These are phyloP conservation scores for Apiotrichum porosum DNA, from an alignment of 1,284 basidiomycete genomes.

Conservation along the genomic window DNA sequence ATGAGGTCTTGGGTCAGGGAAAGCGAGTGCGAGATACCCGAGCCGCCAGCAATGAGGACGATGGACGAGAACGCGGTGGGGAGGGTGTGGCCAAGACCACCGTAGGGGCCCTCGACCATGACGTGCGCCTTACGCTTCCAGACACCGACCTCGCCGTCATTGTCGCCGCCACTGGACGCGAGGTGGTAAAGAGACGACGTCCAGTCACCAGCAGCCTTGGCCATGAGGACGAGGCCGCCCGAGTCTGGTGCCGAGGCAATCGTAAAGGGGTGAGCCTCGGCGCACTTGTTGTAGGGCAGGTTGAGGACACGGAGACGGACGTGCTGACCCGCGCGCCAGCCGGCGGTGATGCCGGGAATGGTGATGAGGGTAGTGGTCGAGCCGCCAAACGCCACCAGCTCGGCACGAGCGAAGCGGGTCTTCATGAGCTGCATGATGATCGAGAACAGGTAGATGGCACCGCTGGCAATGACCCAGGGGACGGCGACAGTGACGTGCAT, in stretches of 20 bases:
- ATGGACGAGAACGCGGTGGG: conserved; percentile 41
- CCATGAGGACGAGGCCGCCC: conserved; percentile 41
- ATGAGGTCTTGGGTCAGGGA: conserved; percentile 40
- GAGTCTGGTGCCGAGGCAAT: conserved; percentile 47
- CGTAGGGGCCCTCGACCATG: conserved; percentile 46
- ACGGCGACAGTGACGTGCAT: conserved; percentile 54
- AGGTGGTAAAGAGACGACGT: conserved; percentile 32
- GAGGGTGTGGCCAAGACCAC: conserved; percentile 43
- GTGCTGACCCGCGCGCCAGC: conserved; percentile 51
- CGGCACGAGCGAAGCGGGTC: conserved; percentile 36
- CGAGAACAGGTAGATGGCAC: conserved; percentile 49
- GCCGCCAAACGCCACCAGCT: conserved; percentile 34
- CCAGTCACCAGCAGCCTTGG: conserved; percentile 46
- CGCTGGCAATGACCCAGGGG: conserved; percentile 59
- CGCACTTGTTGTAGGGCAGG: conserved; percentile 22
- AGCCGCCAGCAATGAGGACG: conserved; percentile 45
- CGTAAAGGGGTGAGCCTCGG: conserved; percentile 49
- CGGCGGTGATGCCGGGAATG: conserved; percentile 37
- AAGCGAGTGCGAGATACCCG: conserved; percentile 44
- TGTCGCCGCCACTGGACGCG: conserved; percentile 15
- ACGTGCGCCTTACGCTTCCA: conserved; percentile 18
- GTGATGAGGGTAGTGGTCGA: conserved; percentile 41
- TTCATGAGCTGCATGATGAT: conserved; percentile 34
- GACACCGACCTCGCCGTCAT: conserved; percentile 1
- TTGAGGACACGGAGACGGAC: conserved; percentile 44